These are phyloP conservation scores for Pythium scleroteichum DNA, from an alignment of 352 stramenopile species.

Conservation along the genomic window DNA sequence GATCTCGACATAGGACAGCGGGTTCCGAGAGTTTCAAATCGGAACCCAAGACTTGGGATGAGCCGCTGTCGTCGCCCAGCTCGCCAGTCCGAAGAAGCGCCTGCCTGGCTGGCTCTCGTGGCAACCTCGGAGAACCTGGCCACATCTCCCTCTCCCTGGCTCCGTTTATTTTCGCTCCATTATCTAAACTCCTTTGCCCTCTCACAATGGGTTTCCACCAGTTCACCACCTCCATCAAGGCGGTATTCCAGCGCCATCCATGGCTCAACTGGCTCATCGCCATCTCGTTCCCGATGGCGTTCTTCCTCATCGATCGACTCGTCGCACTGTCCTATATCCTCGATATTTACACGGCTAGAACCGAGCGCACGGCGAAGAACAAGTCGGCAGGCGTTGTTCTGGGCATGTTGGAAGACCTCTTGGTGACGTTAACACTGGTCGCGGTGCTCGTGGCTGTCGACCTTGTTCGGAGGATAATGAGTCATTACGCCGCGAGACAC, in stretches of 20 bases:
- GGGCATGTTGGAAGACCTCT: slow-evolving; percentile 46
- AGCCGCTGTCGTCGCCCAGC: too few species aligned
- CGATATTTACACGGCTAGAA: slow-evolving; percentile 27
- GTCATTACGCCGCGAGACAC: too few species aligned
- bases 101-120: too few species aligned
- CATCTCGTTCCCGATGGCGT: slow-evolving; percentile 29
- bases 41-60: too few species aligned
- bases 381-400: slow-evolving; percentile 25
- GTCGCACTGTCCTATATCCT: slow-evolving; percentile 31
- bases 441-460: slow-evolving; percentile 27
- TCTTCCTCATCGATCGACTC: slow-evolving; percentile 38
- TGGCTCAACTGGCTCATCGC: slow-evolving; percentile 45
- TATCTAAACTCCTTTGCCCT: neutral
- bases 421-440: slow-evolving; percentile 35
- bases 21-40: too few species aligned
- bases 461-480: too few species aligned
- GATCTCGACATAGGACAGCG: too few species aligned
- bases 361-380: slow-evolving; percentile 23
- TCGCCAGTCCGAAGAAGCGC: too few species aligned
- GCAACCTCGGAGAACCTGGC: too few species aligned
- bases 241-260: slow-evolving; percentile 9
- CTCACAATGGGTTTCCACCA: neutral
- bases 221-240: neutral
- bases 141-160: too few species aligned
- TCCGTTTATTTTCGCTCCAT: neutral